Base-by-base conservation (phyloP, 1,284 basidiomycete species). In the Irpex rosettiformis region DNA sequence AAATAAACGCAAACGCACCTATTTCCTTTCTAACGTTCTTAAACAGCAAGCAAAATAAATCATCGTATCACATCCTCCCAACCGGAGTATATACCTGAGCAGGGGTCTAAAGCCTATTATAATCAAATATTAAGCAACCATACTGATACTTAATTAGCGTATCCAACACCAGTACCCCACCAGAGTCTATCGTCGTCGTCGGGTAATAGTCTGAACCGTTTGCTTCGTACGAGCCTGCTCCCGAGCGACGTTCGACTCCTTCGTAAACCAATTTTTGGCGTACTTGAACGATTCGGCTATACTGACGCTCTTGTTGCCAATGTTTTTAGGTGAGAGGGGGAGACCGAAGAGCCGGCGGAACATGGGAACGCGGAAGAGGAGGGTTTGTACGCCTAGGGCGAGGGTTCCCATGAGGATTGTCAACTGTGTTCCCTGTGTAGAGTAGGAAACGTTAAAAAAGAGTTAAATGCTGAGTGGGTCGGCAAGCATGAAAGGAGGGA, bases 361-460 rank as follows among this genome's bases (percentile, higher is more conserved):
- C 8, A 74, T 66, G 10, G 79, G 75, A 8, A 69, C 63, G 52
- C 83, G 81, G 30, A 88, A 69, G 16, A 80, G 24, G 2, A 75
- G 57, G 2, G 80, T 79, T 67, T 88, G 85, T 1, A 71, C 21
- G 4, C 73, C 70, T 54, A 81, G 79, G 22, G 75, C 68, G 22
- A 65, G 53, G 48, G 78, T 75, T 7, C 79, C 79, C 4, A 80
- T 77, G 25, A 81, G 66, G 66, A 91, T 78, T 64, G 86, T 85
- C 4, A 91, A 69, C 61, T 88, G 73, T 13, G 91, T 76, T 42
- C 84, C 89, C 84, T 89, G 59, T 24, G 18, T 47, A 6, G n/a
- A n/a, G n/a, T n/a, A 24, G 33, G 5, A 37, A 37, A 45, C 16
- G 43, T n/a, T 2, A 8, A 22, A 18, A 29, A 33, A 22, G n/a